Conservation (phyloP, 2,329 filamentous ascomycete genomes). For the Talaromyces sp. region DNA sequence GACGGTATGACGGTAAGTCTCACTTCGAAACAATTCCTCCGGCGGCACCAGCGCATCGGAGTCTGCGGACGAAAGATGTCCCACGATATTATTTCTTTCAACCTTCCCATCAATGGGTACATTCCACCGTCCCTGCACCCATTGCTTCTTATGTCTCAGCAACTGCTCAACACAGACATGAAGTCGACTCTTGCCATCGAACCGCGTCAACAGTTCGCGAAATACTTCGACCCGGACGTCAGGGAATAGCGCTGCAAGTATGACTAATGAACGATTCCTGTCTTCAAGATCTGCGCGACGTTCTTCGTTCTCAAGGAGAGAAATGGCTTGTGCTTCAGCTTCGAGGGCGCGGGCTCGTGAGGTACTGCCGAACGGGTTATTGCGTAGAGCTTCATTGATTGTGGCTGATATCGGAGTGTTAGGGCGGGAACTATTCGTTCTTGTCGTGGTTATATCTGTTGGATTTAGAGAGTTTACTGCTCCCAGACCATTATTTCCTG, state of each 20-base stretch:
- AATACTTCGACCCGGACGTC: conserved; percentile 48
- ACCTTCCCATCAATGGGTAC: conserved; percentile 26
- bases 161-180: conserved; percentile 48
- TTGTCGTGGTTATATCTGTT: background rate
- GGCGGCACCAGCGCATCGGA: conserved; percentile 28
- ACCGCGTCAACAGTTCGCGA: conserved; percentile 45
- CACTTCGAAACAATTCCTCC: conserved; percentile 44
- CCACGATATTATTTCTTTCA: background rate
- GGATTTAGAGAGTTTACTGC: background rate
- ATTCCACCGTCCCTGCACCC: conserved; percentile 48
- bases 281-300: conserved; percentile 36
- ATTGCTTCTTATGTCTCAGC: conserved; percentile 44
- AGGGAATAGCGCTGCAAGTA: conserved; percentile 44
- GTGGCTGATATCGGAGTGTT: conserved; percentile 23
- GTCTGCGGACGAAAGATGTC: background rate
- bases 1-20: conserved; percentile 42
- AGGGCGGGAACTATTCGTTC: background rate
- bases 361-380: conserved; percentile 41
- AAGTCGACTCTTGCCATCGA: conserved; percentile 46
- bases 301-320: conserved; percentile 25
- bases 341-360: conserved; percentile 28
- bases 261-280: conserved; percentile 41
- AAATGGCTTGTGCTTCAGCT: conserved; percentile 9
- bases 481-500: background rate
- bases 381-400: conserved; percentile 43